These are phyloP conservation scores for Pythium utonaiense DNA, from an alignment of 352 stramenopile species.

Conservation along the genomic window DNA sequence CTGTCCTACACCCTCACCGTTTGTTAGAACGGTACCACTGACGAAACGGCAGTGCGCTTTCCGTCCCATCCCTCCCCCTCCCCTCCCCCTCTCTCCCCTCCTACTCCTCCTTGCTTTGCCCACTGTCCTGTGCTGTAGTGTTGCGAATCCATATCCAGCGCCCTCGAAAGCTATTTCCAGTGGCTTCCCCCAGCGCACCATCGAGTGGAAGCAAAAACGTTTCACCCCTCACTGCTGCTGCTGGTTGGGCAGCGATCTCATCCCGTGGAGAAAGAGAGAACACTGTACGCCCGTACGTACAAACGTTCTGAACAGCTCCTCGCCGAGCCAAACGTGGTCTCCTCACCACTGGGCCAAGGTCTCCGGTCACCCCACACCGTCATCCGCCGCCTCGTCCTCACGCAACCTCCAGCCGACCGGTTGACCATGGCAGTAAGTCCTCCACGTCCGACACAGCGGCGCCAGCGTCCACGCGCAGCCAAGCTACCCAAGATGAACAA, in stretches of 20 bases:
- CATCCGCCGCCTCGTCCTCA: not conserved
- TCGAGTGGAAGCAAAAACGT: not conserved
- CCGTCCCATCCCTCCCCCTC: not conserved
- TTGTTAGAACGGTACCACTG: too few relatives aligned
- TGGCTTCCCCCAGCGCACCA: not conserved
- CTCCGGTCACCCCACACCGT: too few relatives aligned
- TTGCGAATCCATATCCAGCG: not conserved
- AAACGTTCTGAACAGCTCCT: not conserved
- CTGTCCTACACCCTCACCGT: too few relatives aligned
- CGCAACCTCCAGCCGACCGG: not conserved
- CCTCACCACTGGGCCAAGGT: too few relatives aligned
- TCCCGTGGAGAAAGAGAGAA: too few relatives aligned
- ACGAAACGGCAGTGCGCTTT: not conserved
- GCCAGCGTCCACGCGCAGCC: slow-evolving; percentile 6
- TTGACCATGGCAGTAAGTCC: not conserved
- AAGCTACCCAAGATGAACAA: slow-evolving; percentile 67
- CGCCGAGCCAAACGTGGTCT: too few relatives aligned
- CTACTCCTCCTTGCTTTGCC: not conserved
- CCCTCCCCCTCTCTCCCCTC: not conserved
- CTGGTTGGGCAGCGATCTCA: not conserved
- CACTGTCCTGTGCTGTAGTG: not conserved
- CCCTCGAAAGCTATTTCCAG: not conserved
- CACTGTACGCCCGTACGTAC: too few relatives aligned
- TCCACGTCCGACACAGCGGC: not conserved
- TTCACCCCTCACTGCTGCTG: not conserved